Base-by-base conservation (phyloP, 2,329 filamentous ascomycete genomes). In the Teratosphaeria zuluensis region DNA sequence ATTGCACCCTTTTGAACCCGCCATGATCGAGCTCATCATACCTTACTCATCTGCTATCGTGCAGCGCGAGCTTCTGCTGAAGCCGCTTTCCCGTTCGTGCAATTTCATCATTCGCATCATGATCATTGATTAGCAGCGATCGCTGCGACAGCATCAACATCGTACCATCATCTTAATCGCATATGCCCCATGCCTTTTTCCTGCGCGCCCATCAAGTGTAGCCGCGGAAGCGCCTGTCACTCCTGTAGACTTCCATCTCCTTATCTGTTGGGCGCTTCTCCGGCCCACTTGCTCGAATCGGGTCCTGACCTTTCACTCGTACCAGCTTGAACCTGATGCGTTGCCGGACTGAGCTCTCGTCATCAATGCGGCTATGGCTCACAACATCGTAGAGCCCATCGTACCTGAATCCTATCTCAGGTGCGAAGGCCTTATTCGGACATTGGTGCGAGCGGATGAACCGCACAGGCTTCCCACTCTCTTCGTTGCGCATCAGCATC, bases 331-430 rank as follows among this genome's bases (percentile, higher is more conserved):
- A 85, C 0, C 73, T 69, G 64, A 80, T 75, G 21, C 75, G 73
- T 2, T 74, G 73, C n/a, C 72, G 75, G 12, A 66, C 63, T 3
- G 63, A 51, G 42, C 79, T 71, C 1, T 75, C 30, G 3, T 63
- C 35, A 57, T 82, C 74, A 1, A 78, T 38, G 0, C 75, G 56
- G 59, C 76, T 66, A 54, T 72, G 73, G 2, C 59, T 65, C 0
- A 69, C 70, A 4, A 84, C 76, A 5, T 71, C 65, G 61, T 85
- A 85, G 0, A 84, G 66, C 0, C 82, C 83, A 66, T 85, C 82
- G 56, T 84, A 84, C 1, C 83, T 70, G n/a, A 81, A 73, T 0
- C 82, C 82, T 9, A 70, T 61, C 1, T 66, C 59, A 0, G 82
- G 82, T 0, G 77, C 72, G 56, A 76, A 81, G 0, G 58, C 61